Percentiles rank a stretch among this genome's conserved stretches.
Conservation (phyloP, 1,139 yeast genomes). For the Protomyces pachydermus region DNA sequence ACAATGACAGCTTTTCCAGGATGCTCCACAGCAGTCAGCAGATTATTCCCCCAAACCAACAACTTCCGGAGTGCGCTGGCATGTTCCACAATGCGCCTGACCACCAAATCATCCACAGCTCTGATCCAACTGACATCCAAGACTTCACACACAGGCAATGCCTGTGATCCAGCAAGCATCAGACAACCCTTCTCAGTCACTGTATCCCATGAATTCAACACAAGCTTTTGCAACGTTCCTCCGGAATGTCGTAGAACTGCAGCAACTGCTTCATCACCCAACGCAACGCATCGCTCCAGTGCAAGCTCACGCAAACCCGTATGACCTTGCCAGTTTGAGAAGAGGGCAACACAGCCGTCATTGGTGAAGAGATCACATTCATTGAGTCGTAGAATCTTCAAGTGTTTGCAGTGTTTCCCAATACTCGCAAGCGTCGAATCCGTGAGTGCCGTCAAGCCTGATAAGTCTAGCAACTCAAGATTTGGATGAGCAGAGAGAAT, state of each 20-base stretch:
- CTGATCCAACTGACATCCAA: conserved; percentile 28
- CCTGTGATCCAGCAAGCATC: conserved; percentile 37
- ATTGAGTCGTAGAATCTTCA: conserved; percentile 57
- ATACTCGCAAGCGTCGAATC: conserved; percentile 69
- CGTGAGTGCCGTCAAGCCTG: conserved; percentile 52
- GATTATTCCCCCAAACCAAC: conserved; percentile 28
- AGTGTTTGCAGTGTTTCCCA: conserved; percentile 53
- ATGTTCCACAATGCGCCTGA: conserved; percentile 12
- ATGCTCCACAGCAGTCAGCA: conserved; percentile 13
- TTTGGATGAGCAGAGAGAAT: conserved; percentile 39
- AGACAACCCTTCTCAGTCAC: conserved; percentile 52
- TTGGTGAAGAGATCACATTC: conserved; percentile 74
- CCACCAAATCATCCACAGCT: conserved; percentile 25
- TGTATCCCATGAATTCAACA: conserved; percentile 64
- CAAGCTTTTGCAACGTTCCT: conserved; percentile 60
- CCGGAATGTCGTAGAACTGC: conserved; percentile 62
- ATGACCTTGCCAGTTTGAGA: conserved; percentile 51
- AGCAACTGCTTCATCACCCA: conserved; percentile 59
- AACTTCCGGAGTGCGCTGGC: conserved; percentile 18
- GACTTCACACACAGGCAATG: conserved; percentile 6
- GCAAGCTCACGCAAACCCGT: conserved; percentile 60
- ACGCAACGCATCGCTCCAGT: conserved; percentile 58
- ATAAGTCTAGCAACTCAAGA: conserved; percentile 49
- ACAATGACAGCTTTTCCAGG: conserved; percentile 10
- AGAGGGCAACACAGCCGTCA: conserved; percentile 57